phyloP scores from a whole-genome alignment of 805 yeast genomes.

The Ogataea glucozyma region DNA sequence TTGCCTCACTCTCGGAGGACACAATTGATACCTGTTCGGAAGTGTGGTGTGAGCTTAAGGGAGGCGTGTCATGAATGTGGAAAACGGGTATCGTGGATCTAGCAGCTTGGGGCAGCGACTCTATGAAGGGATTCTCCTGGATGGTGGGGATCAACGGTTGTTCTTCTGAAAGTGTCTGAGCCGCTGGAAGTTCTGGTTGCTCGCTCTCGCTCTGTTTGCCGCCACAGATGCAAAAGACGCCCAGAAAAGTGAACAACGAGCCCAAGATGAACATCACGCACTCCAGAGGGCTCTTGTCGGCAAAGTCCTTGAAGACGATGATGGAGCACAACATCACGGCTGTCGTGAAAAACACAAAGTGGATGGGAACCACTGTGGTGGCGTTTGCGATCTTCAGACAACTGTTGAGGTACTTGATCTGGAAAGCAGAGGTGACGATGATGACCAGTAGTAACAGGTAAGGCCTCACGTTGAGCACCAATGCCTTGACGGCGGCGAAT shows the following conservation, averaged over 20 bases:
- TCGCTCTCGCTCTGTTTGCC: conserved; percentile 11
- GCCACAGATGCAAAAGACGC: conserved; percentile 42
- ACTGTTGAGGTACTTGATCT: conserved; percentile 40
- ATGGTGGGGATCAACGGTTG: background rate
- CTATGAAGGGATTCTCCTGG: background rate
- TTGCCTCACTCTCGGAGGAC: conserved; percentile 10
- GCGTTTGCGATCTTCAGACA: conserved; percentile 43
- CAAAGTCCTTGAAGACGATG: conserved; percentile 43
- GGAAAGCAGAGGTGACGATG: conserved; percentile 41
- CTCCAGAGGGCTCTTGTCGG: conserved; percentile 27
- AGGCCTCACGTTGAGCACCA: conserved; percentile 31
- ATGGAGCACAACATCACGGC: conserved; percentile 46
- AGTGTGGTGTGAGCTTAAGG: background rate
- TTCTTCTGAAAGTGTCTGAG: no score
- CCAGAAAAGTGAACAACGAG: conserved; percentile 39
- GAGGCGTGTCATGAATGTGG: background rate
- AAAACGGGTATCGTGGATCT: background rate
- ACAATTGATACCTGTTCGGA: conserved; percentile 13
- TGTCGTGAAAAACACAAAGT: conserved; percentile 48
- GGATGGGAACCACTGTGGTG: conserved; percentile 50
- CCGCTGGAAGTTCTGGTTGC: background rate
- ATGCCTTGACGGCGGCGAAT: conserved; percentile 26
- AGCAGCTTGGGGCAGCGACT: background rate
- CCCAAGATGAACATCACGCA: conserved; percentile 35
- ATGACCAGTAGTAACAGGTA: conserved; percentile 36